Conservation (phyloP, 1,139 yeast genomes). For the Zygosaccharomyces sapae region DNA sequence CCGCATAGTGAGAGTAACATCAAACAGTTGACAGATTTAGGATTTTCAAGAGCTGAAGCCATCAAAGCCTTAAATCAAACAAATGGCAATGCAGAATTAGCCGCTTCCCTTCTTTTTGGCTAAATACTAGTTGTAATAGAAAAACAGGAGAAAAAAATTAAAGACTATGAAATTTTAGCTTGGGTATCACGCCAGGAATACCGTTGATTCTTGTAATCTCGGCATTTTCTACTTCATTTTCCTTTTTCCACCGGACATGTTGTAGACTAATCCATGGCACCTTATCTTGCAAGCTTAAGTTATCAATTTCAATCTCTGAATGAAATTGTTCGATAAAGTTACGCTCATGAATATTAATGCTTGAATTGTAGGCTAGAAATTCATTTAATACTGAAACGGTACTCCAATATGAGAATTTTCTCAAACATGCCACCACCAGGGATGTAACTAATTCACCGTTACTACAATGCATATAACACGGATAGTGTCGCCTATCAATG, state of each 20-base stretch:
- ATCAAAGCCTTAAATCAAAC: conserved; percentile 61
- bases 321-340: conserved; percentile 75
- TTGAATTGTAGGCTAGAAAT: conserved; percentile 72
- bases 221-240: conserved; percentile 5
- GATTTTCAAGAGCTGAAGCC: conserved; percentile 65
- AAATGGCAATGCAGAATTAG: conserved; percentile 74
- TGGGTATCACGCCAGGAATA: conserved; percentile 23
- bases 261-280: conserved; percentile 33
- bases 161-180: conserved; percentile 27
- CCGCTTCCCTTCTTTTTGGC: conserved; percentile 68
- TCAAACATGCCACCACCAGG: conserved; percentile 74
- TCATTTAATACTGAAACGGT: conserved; percentile 87
- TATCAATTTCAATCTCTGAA: conserved; percentile 52
- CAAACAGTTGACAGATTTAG: conserved; percentile 59
- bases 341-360: conserved; percentile 77
- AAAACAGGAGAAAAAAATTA: no score
- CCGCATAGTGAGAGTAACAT: conserved; percentile 46
- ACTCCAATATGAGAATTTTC: conserved; percentile 86
- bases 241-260: conserved; percentile 12
- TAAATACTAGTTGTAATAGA: no score
- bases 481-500: conserved; percentile 56
- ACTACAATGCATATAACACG: conserved; percentile 78
- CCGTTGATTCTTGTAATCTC: conserved; percentile 19
- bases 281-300: conserved; percentile 27
- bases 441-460: conserved; percentile 90